Conservation (phyloP, 352 stramenopile species). For the Phytophthora gonapodyides region DNA sequence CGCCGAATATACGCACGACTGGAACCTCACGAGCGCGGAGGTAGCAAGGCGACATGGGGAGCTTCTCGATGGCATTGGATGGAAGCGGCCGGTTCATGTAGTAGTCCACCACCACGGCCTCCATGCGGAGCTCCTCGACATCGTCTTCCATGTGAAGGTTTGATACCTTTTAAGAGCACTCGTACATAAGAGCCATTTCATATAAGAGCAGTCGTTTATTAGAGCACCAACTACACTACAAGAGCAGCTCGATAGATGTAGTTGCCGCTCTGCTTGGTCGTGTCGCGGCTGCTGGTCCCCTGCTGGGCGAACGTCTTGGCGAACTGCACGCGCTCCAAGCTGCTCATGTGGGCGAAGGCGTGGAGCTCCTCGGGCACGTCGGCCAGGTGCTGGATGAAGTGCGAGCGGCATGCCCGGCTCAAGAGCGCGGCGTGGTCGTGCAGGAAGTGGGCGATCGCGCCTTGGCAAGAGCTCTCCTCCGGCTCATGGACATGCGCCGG, state of each 20-base stretch:
- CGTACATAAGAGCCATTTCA: background rate
- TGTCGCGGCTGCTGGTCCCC: background rate
- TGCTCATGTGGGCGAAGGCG: conserved; percentile 58
- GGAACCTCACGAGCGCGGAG: conserved; percentile 68
- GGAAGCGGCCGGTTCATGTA: conserved; percentile 79
- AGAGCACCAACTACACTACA: background rate
- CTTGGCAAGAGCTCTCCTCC: conserved; percentile 26
- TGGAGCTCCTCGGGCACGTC: conserved; percentile 40
- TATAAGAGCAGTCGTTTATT: background rate
- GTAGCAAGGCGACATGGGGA: conserved; percentile 74
- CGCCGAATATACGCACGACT: conserved; percentile 90
- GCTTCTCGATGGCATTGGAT: conserved; percentile 36
- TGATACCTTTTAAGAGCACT: background rate
- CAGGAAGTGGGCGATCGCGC: conserved; percentile 42
- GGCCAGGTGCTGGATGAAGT: conserved; percentile 51
- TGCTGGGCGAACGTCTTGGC: conserved; percentile 47
- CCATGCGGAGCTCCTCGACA: conserved; percentile 60
- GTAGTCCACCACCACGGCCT: conserved; percentile 83
- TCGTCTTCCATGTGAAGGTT: conserved; percentile 19
- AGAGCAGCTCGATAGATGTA: conserved; percentile 2
- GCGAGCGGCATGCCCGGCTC: conserved; percentile 31
- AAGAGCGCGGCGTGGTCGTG: conserved; percentile 50
- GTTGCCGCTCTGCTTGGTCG: background rate
- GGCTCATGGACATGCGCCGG: background rate
- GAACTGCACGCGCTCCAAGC: conserved; percentile 49